Conservation (phyloP, 2,329 filamentous ascomycete genomes). For the Cladophialophora yegresii region DNA sequence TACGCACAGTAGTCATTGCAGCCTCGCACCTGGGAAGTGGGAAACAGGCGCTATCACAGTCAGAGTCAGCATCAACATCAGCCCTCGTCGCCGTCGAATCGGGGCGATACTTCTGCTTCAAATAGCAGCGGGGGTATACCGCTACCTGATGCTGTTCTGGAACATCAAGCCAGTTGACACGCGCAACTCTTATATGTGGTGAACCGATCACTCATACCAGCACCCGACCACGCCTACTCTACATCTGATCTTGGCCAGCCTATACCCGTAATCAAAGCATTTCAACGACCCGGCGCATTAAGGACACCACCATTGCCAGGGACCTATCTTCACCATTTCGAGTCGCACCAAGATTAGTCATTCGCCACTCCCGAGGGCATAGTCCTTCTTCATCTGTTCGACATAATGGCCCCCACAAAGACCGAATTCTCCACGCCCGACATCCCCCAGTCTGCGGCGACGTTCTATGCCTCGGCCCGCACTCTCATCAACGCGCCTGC, state of each 20-base stretch:
- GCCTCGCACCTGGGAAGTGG: neutral
- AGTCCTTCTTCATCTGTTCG: neutral
- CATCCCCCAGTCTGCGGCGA: constrained; percentile 40
- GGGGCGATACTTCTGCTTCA: neutral
- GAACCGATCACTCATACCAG: neutral
- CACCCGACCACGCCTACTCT: neutral
- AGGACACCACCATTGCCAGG: neutral
- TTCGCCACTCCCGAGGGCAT: too few species aligned
- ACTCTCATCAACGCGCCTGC: constrained; percentile 47
- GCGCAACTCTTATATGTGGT: too few species aligned
- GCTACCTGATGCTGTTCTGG: neutral
- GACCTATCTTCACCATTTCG: neutral
- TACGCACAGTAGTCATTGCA: neutral
- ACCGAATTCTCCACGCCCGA: constrained; percentile 39
- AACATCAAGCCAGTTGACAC: neutral
- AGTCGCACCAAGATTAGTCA: neutral
- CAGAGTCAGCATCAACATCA: too few species aligned
- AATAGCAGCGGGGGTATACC: neutral
- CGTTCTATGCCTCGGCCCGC: constrained; percentile 41
- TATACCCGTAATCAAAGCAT: neutral
- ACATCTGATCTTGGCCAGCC: neutral
- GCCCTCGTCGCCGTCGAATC: too few species aligned
- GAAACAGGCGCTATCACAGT: neutral
- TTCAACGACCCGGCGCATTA: neutral
- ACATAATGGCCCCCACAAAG: constrained; percentile 19